Conservation (phyloP, 2,329 filamentous ascomycete genomes). For the Nakataea oryzae region DNA sequence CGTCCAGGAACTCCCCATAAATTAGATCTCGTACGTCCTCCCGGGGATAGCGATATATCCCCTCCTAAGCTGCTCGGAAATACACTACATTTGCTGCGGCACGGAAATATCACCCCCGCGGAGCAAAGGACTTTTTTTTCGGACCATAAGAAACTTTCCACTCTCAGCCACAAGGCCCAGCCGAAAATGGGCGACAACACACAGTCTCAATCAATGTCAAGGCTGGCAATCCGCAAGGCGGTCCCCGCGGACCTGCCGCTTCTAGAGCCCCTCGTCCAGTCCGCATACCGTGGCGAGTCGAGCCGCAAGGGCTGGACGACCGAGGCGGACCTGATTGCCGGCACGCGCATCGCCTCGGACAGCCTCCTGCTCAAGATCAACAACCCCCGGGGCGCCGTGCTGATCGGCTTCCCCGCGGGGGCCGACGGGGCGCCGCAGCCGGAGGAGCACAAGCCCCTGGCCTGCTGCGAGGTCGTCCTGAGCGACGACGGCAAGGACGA, state of each 20-base stretch:
- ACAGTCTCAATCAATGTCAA: not conserved
- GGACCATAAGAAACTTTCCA: not conserved
- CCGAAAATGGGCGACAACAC: not conserved
- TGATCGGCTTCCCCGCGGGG: conserved; percentile 22
- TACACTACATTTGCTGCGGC: not conserved
- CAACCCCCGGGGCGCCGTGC: conserved; percentile 21
- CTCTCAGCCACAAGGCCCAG: not conserved
- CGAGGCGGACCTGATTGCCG: conserved; percentile 30
- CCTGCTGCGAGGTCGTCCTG: conserved; percentile 32
- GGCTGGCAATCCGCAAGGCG: conserved; percentile 24
- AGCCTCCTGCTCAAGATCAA: conserved; percentile 28
- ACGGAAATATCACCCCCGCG: not conserved
- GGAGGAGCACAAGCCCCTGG: conserved; percentile 17
- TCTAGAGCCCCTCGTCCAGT: conserved; percentile 27
- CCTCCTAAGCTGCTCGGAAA: not conserved
- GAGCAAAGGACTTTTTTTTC: no score
- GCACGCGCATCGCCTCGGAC: conserved; percentile 28
- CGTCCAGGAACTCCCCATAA: no score
- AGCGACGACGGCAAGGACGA: conserved; percentile 8
- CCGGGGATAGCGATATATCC: no score
- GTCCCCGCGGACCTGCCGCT: conserved; percentile 18
- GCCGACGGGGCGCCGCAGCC: no score
- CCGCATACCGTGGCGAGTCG: conserved; percentile 31
- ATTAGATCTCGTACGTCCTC: no score
- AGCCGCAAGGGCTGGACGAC: conserved; percentile 34